These are phyloP conservation scores for Aleurites moluccanus DNA, from an alignment of 441 rosid species.

Conservation along the genomic window DNA sequence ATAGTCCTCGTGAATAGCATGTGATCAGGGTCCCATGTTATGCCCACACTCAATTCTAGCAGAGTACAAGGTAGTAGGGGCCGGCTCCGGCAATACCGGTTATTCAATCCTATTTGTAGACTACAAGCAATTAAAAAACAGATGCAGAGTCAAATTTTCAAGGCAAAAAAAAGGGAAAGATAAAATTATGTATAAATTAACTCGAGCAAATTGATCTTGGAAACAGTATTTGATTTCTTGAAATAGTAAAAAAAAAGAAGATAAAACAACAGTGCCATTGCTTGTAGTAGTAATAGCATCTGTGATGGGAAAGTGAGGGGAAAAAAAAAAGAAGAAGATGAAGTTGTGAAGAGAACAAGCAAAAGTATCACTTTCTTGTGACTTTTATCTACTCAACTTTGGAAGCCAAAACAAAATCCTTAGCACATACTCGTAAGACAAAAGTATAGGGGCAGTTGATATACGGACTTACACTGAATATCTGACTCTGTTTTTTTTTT, in stretches of 20 bases:
- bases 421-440: slow-evolving; percentile 26
- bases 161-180: neutral
- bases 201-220: neutral
- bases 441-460: slow-evolving; percentile 21
- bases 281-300: slow-evolving; percentile 23
- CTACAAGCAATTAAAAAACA: slow-evolving; percentile 13
- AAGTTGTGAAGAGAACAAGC: slow-evolving; percentile 15
- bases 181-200: neutral
- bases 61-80: slow-evolving; percentile 55
- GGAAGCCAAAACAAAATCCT: slow-evolving; percentile 28
- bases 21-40: slow-evolving; percentile 34
- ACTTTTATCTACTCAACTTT: slow-evolving; percentile 29
- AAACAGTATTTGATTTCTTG: neutral
- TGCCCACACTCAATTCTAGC: slow-evolving; percentile 35
- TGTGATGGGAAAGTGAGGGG: neutral
- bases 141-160: neutral
- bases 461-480: slow-evolving; percentile 28
- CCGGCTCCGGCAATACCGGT: slow-evolving; percentile 34
- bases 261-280: neutral
- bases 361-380: slow-evolving; percentile 35
- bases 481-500: slow-evolving; percentile 6
- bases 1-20: slow-evolving; percentile 47
- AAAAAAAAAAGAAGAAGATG: slow-evolving; percentile 11
- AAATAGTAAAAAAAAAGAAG: neutral
- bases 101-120: slow-evolving; percentile 26